Percentiles rank a stretch among this genome's conserved stretches.
These are phyloP conservation scores for Chaetomium fimeti DNA, from an alignment of 495 filamentous ascomycete genomes.

Conservation along the genomic window DNA sequence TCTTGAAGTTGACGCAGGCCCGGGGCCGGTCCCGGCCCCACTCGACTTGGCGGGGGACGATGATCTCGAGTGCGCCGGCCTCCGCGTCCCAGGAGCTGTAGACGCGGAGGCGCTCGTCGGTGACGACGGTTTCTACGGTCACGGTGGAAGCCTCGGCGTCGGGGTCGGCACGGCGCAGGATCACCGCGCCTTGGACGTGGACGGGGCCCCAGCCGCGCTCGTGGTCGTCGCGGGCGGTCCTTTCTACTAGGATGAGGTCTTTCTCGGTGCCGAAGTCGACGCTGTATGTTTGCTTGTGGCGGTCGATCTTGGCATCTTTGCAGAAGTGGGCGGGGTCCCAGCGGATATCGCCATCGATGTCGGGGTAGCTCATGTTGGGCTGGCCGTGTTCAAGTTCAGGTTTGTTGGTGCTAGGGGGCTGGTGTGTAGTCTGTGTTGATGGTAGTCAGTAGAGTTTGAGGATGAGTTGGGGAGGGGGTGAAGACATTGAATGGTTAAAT, in stretches of 20 bases:
- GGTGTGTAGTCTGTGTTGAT: constrained; percentile 4
- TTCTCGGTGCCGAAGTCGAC: constrained; percentile 35
- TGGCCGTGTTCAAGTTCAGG: background rate
- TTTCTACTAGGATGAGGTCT: constrained; percentile 35
- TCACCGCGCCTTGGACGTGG: constrained; percentile 41
- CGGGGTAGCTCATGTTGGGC: constrained; percentile 31
- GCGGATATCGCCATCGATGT: constrained; percentile 21
- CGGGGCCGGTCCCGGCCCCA: constrained; percentile 22
- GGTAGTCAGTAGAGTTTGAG: constrained; percentile 1
- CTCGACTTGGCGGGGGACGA: constrained; percentile 34
- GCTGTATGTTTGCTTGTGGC: constrained; percentile 32
- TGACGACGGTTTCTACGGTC: constrained; percentile 41
- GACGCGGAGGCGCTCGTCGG: constrained; percentile 38
- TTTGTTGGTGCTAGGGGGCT: background rate
- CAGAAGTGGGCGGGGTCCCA: constrained; percentile 28
- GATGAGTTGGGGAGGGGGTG: background rate
- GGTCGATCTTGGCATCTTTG: constrained; percentile 33
- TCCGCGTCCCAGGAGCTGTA: constrained; percentile 32
- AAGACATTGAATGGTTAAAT: background rate
- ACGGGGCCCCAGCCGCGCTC: constrained; percentile 28
- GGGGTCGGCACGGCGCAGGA: constrained; percentile 37
- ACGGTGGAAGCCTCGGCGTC: constrained; percentile 31
- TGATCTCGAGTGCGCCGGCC: constrained; percentile 35
- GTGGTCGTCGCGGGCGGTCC: constrained; percentile 19
- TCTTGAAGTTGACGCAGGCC: constrained; percentile 43